Conservation (phyloP, 768 basidiomycete genomes). For the Calocera viscosa region DNA sequence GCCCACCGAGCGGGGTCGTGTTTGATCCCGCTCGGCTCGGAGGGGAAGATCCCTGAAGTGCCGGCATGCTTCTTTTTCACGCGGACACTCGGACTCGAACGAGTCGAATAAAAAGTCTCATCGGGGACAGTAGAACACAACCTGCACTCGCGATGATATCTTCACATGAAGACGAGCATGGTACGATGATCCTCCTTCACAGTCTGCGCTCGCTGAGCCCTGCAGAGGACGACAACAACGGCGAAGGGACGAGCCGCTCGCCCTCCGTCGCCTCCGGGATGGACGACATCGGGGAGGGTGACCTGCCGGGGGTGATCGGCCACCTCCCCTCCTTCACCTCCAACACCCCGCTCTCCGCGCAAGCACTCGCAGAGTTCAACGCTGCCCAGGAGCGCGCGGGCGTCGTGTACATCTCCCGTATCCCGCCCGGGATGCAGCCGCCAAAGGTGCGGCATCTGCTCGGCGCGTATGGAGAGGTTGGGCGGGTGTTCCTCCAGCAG, state of each 20-base stretch:
- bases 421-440: constrained; percentile 97
- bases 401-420: constrained; percentile 85
- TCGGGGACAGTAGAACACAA: not conserved
- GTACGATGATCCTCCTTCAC: not conserved
- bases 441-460: constrained; percentile 90
- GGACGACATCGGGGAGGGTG: constrained; percentile 37
- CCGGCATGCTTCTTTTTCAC: not conserved
- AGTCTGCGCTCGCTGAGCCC: not conserved
- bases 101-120: not conserved
- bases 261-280: constrained; percentile 16
- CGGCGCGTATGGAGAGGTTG: constrained; percentile 78
- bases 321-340: not conserved
- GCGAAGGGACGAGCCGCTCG: not conserved
- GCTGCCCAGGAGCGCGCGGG: constrained; percentile 65
- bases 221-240: not conserved
- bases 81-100: not conserved
- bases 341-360: constrained; percentile 55
- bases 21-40: not conserved
- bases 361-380: constrained; percentile 63
- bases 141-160: not conserved
- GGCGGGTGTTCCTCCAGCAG: constrained; percentile 82
- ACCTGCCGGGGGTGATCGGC: constrained; percentile 37
- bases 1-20: not conserved
- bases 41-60: not conserved
- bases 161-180: not conserved